Conservation (phyloP, 306 rosid genomes). For the Gleditsia sinensis region DNA sequence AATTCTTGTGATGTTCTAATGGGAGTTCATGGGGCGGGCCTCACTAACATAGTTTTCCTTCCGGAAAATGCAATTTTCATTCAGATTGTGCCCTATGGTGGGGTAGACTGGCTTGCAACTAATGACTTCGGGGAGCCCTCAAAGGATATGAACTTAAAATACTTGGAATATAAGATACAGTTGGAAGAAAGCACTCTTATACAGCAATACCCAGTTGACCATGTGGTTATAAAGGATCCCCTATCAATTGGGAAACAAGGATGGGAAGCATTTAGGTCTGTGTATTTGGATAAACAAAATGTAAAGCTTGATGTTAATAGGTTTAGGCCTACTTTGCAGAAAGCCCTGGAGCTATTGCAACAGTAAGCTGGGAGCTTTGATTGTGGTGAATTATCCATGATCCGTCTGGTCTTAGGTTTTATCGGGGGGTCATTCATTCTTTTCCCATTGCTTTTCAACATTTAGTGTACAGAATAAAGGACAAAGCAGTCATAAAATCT, state of each 20-base stretch:
- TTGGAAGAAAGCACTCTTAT: conserved; percentile 74
- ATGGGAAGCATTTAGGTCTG: conserved; percentile 57
- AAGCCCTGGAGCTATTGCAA: conserved; percentile 78
- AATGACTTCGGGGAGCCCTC: conserved; percentile 60
- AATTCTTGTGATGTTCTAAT: conserved; percentile 86
- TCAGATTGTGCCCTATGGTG: conserved; percentile 80
- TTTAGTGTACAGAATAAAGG: conserved; percentile 14
- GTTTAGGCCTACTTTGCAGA: conserved; percentile 67
- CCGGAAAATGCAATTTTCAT: conserved; percentile 77
- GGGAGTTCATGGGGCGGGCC: conserved; percentile 99
- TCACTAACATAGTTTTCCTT: conserved; percentile 82
- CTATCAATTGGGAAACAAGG: conserved; percentile 48
- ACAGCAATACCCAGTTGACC: conserved; percentile 66
- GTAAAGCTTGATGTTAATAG: conserved; percentile 63
- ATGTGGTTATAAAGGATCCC: conserved; percentile 58
- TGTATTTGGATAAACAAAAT: conserved; percentile 75
- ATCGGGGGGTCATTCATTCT: background rate
- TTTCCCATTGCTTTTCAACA: conserved; percentile 18
- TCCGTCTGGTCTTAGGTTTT: background rate
- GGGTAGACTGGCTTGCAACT: conserved; percentile 70
- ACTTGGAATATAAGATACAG: conserved; percentile 71
- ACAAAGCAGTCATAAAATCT: conserved; percentile 6
- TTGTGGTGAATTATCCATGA: background rate
- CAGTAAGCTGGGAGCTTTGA: conserved; percentile 13
- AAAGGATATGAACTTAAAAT: conserved; percentile 65